These are phyloP conservation scores for Phlegmacium glaucopus DNA, from an alignment of 768 basidiomycete species.

Conservation along the genomic window DNA sequence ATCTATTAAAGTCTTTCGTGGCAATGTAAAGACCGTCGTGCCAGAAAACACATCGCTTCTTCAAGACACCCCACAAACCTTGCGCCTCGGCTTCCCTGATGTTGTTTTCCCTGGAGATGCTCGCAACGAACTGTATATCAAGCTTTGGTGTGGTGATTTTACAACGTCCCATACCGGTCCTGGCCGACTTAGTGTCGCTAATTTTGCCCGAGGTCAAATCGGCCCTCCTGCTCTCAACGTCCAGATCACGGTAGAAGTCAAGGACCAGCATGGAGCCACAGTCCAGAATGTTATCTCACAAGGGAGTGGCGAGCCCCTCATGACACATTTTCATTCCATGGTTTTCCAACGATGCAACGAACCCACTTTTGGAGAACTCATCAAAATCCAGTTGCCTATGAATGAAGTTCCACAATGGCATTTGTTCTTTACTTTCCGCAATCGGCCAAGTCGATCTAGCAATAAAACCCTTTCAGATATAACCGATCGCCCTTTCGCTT, in stretches of 20 bases:
- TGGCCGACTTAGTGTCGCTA: slow-evolving; percentile 56
- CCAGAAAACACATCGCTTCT: slow-evolving; percentile 83
- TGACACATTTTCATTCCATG: slow-evolving; percentile 85
- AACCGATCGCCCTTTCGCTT: slow-evolving; percentile 81
- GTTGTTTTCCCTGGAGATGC: slow-evolving; percentile 90
- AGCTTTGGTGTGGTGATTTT: slow-evolving; percentile 94
- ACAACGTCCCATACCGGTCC: slow-evolving; percentile 44
- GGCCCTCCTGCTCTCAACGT: slow-evolving; percentile 62
- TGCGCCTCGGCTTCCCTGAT: slow-evolving; percentile 92
- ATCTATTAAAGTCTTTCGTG: slow-evolving; percentile 82
- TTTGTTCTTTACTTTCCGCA: slow-evolving; percentile 91
- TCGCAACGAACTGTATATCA: slow-evolving; percentile 96
- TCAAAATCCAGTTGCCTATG: slow-evolving; percentile 79
- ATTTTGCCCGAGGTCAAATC: slow-evolving; percentile 57
- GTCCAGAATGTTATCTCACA: slow-evolving; percentile 74
- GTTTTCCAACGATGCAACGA: slow-evolving; percentile 85
- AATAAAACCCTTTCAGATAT: slow-evolving; percentile 36
- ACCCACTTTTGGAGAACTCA: slow-evolving; percentile 90
- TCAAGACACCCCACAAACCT: slow-evolving; percentile 75
- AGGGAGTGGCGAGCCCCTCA: slow-evolving; percentile 80
- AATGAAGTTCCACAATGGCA: slow-evolving; percentile 77
- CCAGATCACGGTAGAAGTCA: slow-evolving; percentile 89
- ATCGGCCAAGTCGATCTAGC: slow-evolving; percentile 47
- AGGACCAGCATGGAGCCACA: slow-evolving; percentile 62
- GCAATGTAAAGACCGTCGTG: slow-evolving; percentile 70